phyloP scores from a whole-genome alignment of 73 alveolate genomes.

The Tetrahymena malaccensis region DNA sequence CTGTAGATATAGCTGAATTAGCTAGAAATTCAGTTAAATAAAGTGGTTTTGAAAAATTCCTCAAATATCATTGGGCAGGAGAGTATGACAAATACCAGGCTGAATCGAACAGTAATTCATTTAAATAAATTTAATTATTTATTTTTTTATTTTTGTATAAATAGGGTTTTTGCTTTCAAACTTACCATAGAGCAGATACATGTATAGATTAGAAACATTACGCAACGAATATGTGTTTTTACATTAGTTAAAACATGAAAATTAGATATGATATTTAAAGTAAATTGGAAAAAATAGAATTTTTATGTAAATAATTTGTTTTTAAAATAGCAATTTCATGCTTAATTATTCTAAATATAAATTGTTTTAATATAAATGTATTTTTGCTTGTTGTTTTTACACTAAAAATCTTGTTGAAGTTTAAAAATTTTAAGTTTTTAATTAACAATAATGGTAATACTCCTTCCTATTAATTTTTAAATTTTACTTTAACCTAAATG shows the following conservation, averaged over 20 bases:
- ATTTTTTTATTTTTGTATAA: not conserved
- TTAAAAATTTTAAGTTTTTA: too few relatives aligned
- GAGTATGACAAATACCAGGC: not conserved
- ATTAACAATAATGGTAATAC: not conserved
- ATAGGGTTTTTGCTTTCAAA: not conserved
- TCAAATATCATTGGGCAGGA: conserved; percentile 51
- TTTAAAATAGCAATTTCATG: not conserved
- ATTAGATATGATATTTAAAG: not conserved
- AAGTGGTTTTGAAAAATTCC: conserved; percentile 53
- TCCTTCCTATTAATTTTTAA: not conserved
- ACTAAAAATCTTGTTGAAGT: not conserved
- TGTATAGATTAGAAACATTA: not conserved
- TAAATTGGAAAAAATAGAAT: not conserved
- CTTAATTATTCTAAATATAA: not conserved
- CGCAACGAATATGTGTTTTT: not conserved
- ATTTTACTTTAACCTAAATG: not conserved
- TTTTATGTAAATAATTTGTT: too few relatives aligned
- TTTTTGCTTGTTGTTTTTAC: not conserved
- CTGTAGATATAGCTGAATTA: conserved; percentile 64
- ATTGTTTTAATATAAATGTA: too few relatives aligned
- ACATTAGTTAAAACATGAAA: not conserved
- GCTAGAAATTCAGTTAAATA: conserved; percentile 67
- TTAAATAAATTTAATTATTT: not conserved
- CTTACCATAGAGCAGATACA: not conserved
- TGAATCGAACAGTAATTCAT: not conserved